phyloP scores from a whole-genome alignment of 305 asterid species.

The Fraxinus platypoda region DNA sequence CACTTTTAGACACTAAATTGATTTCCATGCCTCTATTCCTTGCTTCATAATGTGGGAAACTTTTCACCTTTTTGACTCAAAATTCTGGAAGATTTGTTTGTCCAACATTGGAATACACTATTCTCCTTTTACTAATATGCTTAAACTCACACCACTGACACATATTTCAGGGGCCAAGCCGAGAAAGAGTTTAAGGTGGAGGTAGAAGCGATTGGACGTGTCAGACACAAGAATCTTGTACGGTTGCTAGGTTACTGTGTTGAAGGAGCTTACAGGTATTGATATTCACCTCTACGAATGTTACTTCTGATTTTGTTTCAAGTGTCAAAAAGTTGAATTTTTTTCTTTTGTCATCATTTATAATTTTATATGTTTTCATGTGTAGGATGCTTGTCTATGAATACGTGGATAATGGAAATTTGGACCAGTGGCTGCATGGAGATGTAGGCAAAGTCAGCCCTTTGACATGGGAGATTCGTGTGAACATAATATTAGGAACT shows the following conservation, averaged over 20 bases:
- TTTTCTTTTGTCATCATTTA: background rate
- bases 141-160: constrained; percentile 15
- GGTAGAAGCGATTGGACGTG: constrained; percentile 74
- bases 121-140: constrained; percentile 3
- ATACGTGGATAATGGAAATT: constrained; percentile 68
- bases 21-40: background rate
- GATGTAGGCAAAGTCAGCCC: constrained; percentile 76
- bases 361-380: background rate
- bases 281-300: background rate
- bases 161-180: constrained; percentile 61
- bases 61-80: background rate
- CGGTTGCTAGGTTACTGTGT: constrained; percentile 73
- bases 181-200: constrained; percentile 78
- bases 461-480: constrained; percentile 68
- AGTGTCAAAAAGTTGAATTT: constrained; percentile 14
- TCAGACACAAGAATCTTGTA: constrained; percentile 77
- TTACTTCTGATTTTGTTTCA: background rate
- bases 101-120: background rate
- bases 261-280: constrained; percentile 76
- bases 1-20: background rate
- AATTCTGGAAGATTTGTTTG: background rate
- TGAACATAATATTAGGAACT: constrained; percentile 62
- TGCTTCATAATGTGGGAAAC: background rate
- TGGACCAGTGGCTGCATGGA: constrained; percentile 87
- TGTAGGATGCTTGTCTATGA: constrained; percentile 80